These are phyloP conservation scores for Penicillium cosmopolitanum DNA, from an alignment of 495 filamentous ascomycete genomes.

Conservation along the genomic window DNA sequence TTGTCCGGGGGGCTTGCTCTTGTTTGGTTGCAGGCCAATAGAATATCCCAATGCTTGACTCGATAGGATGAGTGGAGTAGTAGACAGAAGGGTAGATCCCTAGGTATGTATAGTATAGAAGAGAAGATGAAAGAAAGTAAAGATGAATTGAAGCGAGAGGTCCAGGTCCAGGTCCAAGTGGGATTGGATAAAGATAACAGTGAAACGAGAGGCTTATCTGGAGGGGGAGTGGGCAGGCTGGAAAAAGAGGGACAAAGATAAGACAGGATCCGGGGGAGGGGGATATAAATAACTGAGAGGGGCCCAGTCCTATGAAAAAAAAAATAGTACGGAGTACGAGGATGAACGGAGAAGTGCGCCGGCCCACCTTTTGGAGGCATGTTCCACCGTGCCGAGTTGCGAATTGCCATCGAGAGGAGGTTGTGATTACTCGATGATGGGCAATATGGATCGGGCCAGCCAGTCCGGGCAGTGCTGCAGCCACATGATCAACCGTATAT, in stretches of 20 bases:
- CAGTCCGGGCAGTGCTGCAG: constrained; percentile 14
- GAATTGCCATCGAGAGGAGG: constrained; percentile 6
- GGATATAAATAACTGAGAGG: constrained; percentile 31
- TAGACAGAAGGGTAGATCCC: not conserved
- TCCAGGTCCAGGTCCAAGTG: constrained; percentile 11
- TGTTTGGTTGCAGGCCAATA: constrained; percentile 13
- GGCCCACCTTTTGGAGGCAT: constrained; percentile 13
- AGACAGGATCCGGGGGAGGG: constrained; percentile 17
- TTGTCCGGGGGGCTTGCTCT: constrained; percentile 13
- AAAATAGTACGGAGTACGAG: too few species aligned
- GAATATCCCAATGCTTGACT: constrained; percentile 6
- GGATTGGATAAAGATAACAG: constrained; percentile 3
- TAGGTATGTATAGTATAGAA: not conserved
- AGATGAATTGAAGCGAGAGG: not conserved
- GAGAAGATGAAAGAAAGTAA: not conserved
- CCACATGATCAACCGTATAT: constrained; percentile 19
- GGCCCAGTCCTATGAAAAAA: not conserved
- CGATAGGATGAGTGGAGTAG: constrained; percentile 2
- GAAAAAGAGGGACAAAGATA: constrained; percentile 20
- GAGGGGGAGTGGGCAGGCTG: not conserved
- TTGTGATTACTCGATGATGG: constrained; percentile 33
- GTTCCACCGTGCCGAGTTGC: constrained; percentile 17
- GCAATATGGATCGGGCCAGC: constrained; percentile 12
- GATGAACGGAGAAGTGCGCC: constrained; percentile 9
- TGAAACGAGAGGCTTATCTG: constrained; percentile 13